Evolutionary conservation across 257 asterid genomes (phyloP), one percentile per base, ranked within the genome.

Genomic region (Apocynum venetum): DNA sequence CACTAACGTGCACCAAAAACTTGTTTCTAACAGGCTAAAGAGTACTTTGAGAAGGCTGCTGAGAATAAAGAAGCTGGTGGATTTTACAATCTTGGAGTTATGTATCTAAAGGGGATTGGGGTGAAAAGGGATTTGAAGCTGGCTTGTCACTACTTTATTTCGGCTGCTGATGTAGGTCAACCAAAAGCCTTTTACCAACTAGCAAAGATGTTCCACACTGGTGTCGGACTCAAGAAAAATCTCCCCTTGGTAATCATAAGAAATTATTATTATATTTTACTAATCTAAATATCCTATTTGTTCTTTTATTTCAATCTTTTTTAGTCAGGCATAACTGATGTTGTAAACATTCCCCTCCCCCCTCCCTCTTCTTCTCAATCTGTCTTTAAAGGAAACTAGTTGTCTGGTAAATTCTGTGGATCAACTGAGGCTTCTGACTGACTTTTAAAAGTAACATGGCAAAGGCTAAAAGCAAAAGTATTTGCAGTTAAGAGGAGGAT

Each of bases 151-250:
- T 85, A 86, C 86, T 87, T 96, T 76, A 87, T 89, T 15, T 70
- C 70, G 74, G 99, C 99, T 76, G 89, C 89, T 76, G 91, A 91
- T 88, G 85, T 83, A 73, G 97, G 98, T 80, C 99, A 96, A 82
- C 97, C 99, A 73, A 96, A 96, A 88, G 96, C 99, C 40, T 91
- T 88, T 81, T 96, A 96, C 87, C 99, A 96, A 80, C 84, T 96
- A 81, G 99, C 98, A 51, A 96, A 93, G 88, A 96, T 93, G 99
- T 91, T 96, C 82, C 97, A 96, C 53, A 90, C 92, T 56, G 99
- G 99, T 69, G 88, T 93, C 75, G 98, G 96, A 72, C 96, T 91
- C 70, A 90, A 89, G 88, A 93, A 96, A 88, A 96, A 93, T 83
- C 91, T 93, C 64, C 89, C 88, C 47, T 84, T 89, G 97, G 99